These are phyloP conservation scores for Glebionis coronaria DNA, from an alignment of 129 eudicot species.

Conservation along the genomic window DNA sequence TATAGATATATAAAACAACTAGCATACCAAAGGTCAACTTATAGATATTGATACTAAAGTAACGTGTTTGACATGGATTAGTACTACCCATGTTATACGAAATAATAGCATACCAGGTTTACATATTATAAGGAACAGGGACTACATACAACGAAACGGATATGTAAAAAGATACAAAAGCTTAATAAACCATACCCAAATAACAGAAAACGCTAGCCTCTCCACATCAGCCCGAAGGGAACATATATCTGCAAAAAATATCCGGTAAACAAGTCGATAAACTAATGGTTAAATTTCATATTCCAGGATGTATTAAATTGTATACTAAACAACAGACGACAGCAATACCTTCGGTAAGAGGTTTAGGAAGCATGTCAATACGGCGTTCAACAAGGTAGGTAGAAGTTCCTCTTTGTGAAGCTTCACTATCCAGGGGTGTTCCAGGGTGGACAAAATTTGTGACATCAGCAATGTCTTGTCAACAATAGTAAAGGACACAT, in stretches of 20 bases:
- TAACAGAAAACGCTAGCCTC: constrained; percentile 93
- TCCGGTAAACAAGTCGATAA: constrained; percentile 14
- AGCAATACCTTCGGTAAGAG: constrained; percentile 86
- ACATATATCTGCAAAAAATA: constrained; percentile 74
- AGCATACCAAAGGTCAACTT: too few relatives aligned
- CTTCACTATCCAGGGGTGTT: constrained; percentile 89
- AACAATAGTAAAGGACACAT: constrained; percentile 43
- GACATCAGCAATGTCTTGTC: constrained; percentile 94
- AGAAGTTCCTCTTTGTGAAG: constrained; percentile 97
- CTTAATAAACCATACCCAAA: constrained; percentile 62
- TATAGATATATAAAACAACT: neutral
- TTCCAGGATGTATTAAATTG: neutral
- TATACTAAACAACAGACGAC: neutral
- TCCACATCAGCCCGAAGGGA: constrained; percentile 93
- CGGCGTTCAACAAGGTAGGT: constrained; percentile 97
- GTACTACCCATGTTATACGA: too few relatives aligned
- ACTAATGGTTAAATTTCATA: constrained; percentile 17
- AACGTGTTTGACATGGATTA: too few relatives aligned
- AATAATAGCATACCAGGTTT: too few relatives aligned
- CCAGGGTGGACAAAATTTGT: constrained; percentile 96
- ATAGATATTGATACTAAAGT: too few relatives aligned
- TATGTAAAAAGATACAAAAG: too few relatives aligned
- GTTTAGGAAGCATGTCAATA: constrained; percentile 98
- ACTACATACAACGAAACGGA: too few relatives aligned
- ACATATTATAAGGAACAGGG: too few relatives aligned